Percentiles rank a stretch among this genome's conserved stretches.
Evolutionary conservation across 306 rosid genomes (phyloP).

Genomic region (Citrullus colocynthis): DNA sequence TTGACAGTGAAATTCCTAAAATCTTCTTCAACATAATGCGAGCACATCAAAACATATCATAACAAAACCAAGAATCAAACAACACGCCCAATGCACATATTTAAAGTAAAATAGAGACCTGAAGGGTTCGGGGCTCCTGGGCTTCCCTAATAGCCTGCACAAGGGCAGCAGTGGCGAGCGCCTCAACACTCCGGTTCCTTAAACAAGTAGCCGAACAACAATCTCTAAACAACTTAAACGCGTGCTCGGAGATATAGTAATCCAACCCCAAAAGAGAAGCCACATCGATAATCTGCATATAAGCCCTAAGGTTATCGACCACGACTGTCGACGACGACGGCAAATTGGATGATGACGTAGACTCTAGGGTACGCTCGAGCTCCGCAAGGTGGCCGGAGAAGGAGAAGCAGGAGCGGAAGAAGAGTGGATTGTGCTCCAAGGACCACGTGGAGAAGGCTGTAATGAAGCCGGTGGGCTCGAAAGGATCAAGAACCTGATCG

Average conservation of each 20-base stretch:
- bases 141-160: conserved; percentile 95
- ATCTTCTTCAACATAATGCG: neutral
- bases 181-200: conserved; percentile 95
- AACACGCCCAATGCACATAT: neutral
- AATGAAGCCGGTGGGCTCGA: conserved; percentile 90
- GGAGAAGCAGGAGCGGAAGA: conserved; percentile 62
- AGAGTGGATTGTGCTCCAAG: conserved; percentile 72
- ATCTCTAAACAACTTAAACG: conserved; percentile 86
- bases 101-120: conserved; percentile 25
- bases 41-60: neutral
- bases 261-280: conserved; percentile 82
- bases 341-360: conserved; percentile 23
- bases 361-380: conserved; percentile 81
- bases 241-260: conserved; percentile 71
- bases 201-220: conserved; percentile 93
- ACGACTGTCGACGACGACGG: conserved; percentile 57
- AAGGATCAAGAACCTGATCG: conserved; percentile 53
- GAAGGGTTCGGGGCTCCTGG: conserved; percentile 90
- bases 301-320: conserved; percentile 83
- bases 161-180: conserved; percentile 94
- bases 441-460: conserved; percentile 93
- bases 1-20: neutral
- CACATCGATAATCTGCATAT: conserved; percentile 93
- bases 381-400: conserved; percentile 95
- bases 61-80: neutral